A percentile compares a stretch with the other conserved stretches of the same genome.
Conservation (phyloP, 208 protist species). For the Wallacemonas sp. region DNA sequence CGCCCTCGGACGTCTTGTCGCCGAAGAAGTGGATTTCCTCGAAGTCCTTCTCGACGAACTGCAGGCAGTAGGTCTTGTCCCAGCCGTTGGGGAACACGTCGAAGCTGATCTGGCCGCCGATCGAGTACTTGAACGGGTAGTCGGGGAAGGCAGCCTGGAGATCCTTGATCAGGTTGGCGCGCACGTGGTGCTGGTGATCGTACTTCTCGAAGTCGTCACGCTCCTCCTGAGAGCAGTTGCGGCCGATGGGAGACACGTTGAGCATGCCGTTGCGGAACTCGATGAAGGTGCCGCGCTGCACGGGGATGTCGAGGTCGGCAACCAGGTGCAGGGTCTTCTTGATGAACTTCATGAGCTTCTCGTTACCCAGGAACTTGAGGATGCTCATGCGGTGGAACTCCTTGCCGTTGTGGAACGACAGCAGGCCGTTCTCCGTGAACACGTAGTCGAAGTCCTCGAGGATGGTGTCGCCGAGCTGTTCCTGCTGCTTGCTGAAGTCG, state of each 20-base stretch:
- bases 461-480: conserved; percentile 95
- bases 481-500: conserved; percentile 97
- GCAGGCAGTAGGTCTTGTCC: conserved; percentile 99
- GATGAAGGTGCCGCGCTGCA: conserved; percentile 99
- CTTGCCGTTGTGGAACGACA: conserved; percentile 88
- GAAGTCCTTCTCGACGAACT: conserved; percentile 95
- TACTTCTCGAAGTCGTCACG: conserved; percentile 98
- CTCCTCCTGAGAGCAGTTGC: conserved; percentile 98
- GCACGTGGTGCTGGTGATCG: conserved; percentile 96
- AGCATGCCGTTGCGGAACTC: conserved; percentile 99
- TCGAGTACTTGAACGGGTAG: conserved; percentile 95
- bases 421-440: conserved; percentile 99
- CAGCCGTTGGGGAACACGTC: conserved; percentile 99
- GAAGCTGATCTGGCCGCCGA: conserved; percentile 99
- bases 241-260: conserved; percentile 99
- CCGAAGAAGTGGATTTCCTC: conserved; percentile 99
- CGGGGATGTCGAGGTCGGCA: conserved; percentile 97
- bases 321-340: conserved; percentile 96
- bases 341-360: conserved; percentile 94
- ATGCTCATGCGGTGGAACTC: conserved; percentile 93
- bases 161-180: conserved; percentile 92
- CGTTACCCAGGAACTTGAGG: conserved; percentile 93
- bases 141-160: conserved; percentile 86
- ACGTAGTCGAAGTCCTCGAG: conserved; percentile 96
- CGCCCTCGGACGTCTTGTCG: conserved; percentile 98